These are phyloP conservation scores for Botryococcus braunii DNA, from an alignment of 163 green algal genomes.

Conservation along the genomic window DNA sequence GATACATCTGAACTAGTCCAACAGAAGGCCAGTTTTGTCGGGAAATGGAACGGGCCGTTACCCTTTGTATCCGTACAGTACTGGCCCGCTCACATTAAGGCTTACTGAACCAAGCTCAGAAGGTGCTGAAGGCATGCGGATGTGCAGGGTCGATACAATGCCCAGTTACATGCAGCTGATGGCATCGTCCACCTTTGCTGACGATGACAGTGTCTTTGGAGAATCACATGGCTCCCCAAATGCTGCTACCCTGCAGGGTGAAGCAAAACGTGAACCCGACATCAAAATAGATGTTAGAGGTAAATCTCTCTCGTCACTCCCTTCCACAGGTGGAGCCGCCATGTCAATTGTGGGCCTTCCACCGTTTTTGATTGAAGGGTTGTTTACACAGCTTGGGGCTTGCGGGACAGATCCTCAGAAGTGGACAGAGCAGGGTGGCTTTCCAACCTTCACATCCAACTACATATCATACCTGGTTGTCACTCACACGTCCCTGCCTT, in stretches of 20 bases:
- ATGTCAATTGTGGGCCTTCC: not conserved
- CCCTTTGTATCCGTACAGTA: too few relatives aligned
- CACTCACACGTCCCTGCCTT: constrained; percentile 16
- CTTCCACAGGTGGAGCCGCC: not conserved
- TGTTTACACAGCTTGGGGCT: not conserved
- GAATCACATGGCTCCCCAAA: not conserved
- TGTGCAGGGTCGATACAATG: constrained; percentile 17
- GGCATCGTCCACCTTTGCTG: constrained; percentile 10
- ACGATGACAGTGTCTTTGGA: constrained; percentile 2
- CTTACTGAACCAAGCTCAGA: too few relatives aligned
- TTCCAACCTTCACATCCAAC: constrained; percentile 34
- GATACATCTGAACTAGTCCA: too few relatives aligned
- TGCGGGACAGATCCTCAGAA: not conserved
- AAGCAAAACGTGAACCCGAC: constrained; percentile 2
- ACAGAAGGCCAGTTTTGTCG: too few relatives aligned
- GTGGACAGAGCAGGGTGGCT: constrained; percentile 24
- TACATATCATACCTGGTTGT: constrained; percentile 37
- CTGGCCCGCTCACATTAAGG: too few relatives aligned
- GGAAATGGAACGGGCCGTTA: too few relatives aligned
- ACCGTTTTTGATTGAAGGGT: too few relatives aligned
- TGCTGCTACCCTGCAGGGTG: not conserved
- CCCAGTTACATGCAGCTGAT: constrained; percentile 32
- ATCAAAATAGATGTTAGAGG: not conserved
- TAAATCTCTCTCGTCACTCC: not conserved
- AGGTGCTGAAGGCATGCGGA: too few relatives aligned